Conservation (phyloP, 805 yeast species). For the Kockiozyma suomiensis region DNA sequence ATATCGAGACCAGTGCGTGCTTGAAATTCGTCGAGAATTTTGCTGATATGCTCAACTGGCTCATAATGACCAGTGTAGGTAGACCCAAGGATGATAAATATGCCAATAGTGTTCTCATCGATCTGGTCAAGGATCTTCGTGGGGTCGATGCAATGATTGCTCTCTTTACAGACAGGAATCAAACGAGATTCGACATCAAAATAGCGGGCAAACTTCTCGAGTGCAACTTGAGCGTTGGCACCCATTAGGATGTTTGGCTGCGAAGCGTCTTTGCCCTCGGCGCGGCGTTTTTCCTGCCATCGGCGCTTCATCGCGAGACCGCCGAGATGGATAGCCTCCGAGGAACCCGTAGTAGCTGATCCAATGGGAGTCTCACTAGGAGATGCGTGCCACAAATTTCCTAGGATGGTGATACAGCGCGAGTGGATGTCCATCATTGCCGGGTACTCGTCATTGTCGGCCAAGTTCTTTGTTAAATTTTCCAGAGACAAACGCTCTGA, state of each 20-base stretch:
- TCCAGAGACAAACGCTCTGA: conserved; percentile 61
- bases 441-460: conserved; percentile 94
- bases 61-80: conserved; percentile 94
- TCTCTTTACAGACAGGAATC: conserved; percentile 62
- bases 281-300: conserved; percentile 73
- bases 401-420: conserved; percentile 78
- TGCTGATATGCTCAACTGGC: conserved; percentile 61
- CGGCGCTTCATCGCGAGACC: conserved; percentile 89
- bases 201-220: conserved; percentile 91
- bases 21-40: conserved; percentile 71
- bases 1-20: conserved; percentile 64
- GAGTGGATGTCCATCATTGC: conserved; percentile 75
- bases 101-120: conserved; percentile 92
- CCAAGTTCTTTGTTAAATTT: conserved; percentile 82
- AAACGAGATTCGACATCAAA: conserved; percentile 87
- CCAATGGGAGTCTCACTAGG: conserved; percentile 61
- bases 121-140: conserved; percentile 60
- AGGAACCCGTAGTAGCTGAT: conserved; percentile 90
- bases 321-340: conserved; percentile 92
- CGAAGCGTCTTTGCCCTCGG: conserved; percentile 58
- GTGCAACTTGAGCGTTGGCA: conserved; percentile 88
- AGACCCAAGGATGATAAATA: conserved; percentile 84
- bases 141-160: conserved; percentile 67
- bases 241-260: conserved; percentile 91
- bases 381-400: conserved; percentile 81